These are phyloP conservation scores for Sanguinoderma infundibulare DNA, from an alignment of 1,284 basidiomycete species.

Conservation along the genomic window DNA sequence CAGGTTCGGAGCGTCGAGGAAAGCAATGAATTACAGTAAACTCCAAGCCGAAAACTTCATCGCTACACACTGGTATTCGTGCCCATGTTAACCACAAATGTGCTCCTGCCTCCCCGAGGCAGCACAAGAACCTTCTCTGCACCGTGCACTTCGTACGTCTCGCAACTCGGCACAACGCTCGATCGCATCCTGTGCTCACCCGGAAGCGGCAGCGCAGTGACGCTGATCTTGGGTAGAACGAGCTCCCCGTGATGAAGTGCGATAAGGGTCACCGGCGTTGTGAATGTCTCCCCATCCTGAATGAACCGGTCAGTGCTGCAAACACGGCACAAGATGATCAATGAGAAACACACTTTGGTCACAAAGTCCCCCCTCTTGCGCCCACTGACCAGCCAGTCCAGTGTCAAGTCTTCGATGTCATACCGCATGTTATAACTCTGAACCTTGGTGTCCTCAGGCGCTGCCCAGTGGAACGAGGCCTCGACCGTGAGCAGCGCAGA, in stretches of 20 bases:
- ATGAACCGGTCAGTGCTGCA: slow-evolving; percentile 12
- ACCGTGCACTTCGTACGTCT: slow-evolving; percentile 78
- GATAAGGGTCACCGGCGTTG: slow-evolving; percentile 70
- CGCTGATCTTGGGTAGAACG: slow-evolving; percentile 67
- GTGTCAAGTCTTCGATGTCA: slow-evolving; percentile 75
- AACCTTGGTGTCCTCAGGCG: slow-evolving; percentile 45
- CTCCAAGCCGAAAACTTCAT: background rate
- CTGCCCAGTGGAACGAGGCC: slow-evolving; percentile 78
- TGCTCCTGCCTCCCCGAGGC: slow-evolving; percentile 78
- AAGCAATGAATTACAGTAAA: slow-evolving; percentile 1
- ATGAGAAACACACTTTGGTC: slow-evolving; percentile 53
- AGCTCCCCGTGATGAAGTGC: slow-evolving; percentile 81
- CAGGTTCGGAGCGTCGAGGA: background rate
- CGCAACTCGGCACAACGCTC: slow-evolving; percentile 61
- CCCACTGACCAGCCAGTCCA: slow-evolving; percentile 85
- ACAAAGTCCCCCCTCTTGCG: slow-evolving; percentile 78
- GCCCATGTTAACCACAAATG: slow-evolving; percentile 78
- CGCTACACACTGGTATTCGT: slow-evolving; percentile 24
- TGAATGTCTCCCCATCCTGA: slow-evolving; percentile 63
- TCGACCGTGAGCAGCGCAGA: slow-evolving; percentile 63
- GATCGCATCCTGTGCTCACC: slow-evolving; percentile 60
- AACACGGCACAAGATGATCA: background rate
- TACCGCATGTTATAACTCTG: slow-evolving; percentile 65
- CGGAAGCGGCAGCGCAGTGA: slow-evolving; percentile 60
- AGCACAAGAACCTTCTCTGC: slow-evolving; percentile 76